Percentiles rank a stretch among this genome's conserved stretches.
phyloP scores from a whole-genome alignment of 2,329 filamentous ascomycete species.

The Cytospora paraplurivora region DNA sequence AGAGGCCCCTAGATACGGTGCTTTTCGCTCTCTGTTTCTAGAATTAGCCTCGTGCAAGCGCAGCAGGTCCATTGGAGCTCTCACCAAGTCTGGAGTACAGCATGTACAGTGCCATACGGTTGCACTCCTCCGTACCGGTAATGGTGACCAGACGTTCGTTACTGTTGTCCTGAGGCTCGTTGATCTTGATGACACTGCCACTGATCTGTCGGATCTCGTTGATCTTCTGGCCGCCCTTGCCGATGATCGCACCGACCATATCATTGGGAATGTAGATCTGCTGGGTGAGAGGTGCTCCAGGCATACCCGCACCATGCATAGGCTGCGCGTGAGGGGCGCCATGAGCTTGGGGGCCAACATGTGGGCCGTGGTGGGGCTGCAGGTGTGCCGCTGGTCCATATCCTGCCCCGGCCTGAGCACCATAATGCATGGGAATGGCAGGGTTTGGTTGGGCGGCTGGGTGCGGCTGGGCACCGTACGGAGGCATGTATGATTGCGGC shows the following conservation, averaged over 20 bases:
- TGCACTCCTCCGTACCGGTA: slow-evolving; percentile 96
- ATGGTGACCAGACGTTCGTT: slow-evolving; percentile 98
- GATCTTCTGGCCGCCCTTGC: slow-evolving; percentile 98
- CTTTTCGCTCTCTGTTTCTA: slow-evolving; percentile 69
- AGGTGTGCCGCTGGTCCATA: slow-evolving; percentile 82
- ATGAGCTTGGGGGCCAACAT: slow-evolving; percentile 60
- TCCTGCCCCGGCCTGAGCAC: slow-evolving; percentile 69
- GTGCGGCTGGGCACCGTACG: slow-evolving; percentile 65
- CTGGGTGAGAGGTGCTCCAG: slow-evolving; percentile 86
- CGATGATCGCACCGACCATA: slow-evolving; percentile 99
- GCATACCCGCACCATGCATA: slow-evolving; percentile 63
- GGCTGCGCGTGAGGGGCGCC: slow-evolving; percentile 75
- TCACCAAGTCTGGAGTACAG: slow-evolving; percentile 94
- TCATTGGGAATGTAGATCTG: slow-evolving; percentile 99
- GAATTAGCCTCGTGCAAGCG: slow-evolving; percentile 24
- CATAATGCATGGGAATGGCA: slow-evolving; percentile 77
- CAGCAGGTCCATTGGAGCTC: slow-evolving; percentile 34
- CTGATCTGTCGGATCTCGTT: slow-evolving; percentile 97
- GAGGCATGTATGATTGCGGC: slow-evolving; percentile 52
- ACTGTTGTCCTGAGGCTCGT: slow-evolving; percentile 98
- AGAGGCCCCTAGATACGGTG: slow-evolving; percentile 61
- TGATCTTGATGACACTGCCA: slow-evolving; percentile 99
- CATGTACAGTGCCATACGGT: slow-evolving; percentile 99
- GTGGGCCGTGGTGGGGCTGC: slow-evolving; percentile 66
- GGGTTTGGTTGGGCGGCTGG: slow-evolving; percentile 65